A percentile compares a stretch with the other conserved stretches of the same genome.
phyloP scores from a whole-genome alignment of 352 stramenopile species.

The Globisporangium radiosum region DNA sequence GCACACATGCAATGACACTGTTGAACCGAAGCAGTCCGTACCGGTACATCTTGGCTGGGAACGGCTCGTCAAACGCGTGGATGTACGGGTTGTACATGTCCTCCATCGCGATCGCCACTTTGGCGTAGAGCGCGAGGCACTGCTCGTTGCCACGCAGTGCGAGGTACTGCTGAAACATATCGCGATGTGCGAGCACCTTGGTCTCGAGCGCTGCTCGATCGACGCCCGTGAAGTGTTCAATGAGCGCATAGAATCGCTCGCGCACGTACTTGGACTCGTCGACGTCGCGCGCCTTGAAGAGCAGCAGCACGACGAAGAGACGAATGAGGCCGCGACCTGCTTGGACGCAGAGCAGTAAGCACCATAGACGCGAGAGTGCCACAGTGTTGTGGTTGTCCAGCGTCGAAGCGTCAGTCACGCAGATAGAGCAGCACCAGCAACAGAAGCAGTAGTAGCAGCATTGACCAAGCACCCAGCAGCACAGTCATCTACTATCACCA shows the following conservation, averaged over 20 bases:
- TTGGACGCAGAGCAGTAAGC: no score
- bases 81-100: constrained; percentile 20
- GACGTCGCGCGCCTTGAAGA: constrained; percentile 42
- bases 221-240: constrained; percentile 30
- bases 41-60: constrained; percentile 17
- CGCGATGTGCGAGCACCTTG: constrained; percentile 43
- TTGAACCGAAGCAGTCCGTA: background rate
- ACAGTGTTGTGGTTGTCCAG: no score
- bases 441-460: background rate
- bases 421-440: background rate
- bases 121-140: constrained; percentile 12
- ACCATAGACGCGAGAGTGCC: background rate
- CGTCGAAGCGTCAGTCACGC: background rate
- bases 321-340: constrained; percentile 48
- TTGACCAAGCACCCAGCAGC: background rate
- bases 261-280: constrained; percentile 27
- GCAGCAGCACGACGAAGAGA: constrained; percentile 49
- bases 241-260: constrained; percentile 40
- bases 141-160: constrained; percentile 18
- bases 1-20: background rate
- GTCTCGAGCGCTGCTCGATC: constrained; percentile 21
- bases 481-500: no score
- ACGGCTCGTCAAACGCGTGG: constrained; percentile 12
- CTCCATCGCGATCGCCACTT: constrained; percentile 18
- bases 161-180: constrained; percentile 50